Evolutionary conservation across 768 basidiomycete genomes (phyloP).

Genomic region (Leccinum fibrillosum): DNA sequence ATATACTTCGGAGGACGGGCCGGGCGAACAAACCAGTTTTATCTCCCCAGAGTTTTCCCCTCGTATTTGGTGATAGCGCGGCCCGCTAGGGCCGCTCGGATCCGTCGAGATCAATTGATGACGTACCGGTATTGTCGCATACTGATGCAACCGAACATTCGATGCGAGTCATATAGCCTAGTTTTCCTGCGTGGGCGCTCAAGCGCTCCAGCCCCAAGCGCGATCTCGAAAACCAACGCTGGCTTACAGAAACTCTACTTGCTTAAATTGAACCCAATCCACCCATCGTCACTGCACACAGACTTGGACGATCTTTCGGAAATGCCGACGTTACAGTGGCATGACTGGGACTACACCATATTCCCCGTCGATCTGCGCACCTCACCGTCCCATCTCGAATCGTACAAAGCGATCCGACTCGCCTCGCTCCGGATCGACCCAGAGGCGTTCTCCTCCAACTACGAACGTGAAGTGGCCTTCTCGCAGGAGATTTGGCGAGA

Average conservation of each 20-base stretch:
- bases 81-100: neutral
- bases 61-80: neutral
- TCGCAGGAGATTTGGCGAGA: slow-evolving; percentile 22
- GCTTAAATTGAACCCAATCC: neutral
- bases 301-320: neutral
- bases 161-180: neutral
- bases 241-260: neutral
- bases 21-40: neutral
- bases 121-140: neutral
- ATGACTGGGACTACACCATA: slow-evolving; percentile 7
- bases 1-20: neutral
- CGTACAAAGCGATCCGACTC: slow-evolving; percentile 22
- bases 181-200: neutral
- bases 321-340: neutral
- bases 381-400: slow-evolving; percentile 24
- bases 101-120: neutral
- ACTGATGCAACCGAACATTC: neutral
- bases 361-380: slow-evolving; percentile 13
- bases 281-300: neutral
- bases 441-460: slow-evolving; percentile 19
- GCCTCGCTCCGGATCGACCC: slow-evolving; percentile 22
- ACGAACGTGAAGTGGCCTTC: slow-evolving; percentile 21
- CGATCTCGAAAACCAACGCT: neutral
- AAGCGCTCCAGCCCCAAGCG: neutral
- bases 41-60: neutral